Base-by-base conservation (phyloP, 306 rosid species). In the Glycine soja region DNA sequence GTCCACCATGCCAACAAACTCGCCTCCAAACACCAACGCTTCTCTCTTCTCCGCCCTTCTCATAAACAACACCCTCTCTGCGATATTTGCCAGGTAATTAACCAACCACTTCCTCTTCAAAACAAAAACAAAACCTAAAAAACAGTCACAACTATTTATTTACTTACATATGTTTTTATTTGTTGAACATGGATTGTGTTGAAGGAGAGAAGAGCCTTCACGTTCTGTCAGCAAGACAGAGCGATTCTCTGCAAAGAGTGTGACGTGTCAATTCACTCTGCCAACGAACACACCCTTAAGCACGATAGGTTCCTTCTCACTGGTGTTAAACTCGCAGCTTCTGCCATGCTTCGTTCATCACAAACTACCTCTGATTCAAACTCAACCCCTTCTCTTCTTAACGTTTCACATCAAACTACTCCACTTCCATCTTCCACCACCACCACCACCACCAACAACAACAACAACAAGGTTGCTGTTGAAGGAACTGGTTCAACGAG, bases 1-100 rank as follows among this genome's bases (percentile, higher is more conserved):
- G 94, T 96, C 90, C 99, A 96, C 90, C 93, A 90, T 24, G 99
- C 97, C 82, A 96, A 96, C 82, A 93, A 93, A 83, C 97, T 92
- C 42, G 99, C 97, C 58, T 93, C 97, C 81, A 96, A 93, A 74
- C 98, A 96, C 86, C 91, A 87, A 1, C 98, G 98, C 65, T 91
- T 96, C 81, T 90, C 99, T 63, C 96, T 94, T 70, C 88, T 82
- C 43, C 89, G 66, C 75, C 94, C 87, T 19, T 82, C 89, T 12
- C 46, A 94, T 0, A 72, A 78, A 7, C 87, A 87, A 3, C 57
- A 34, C 80, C 90, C 98, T 43, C 79, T 89, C 69, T 96, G 99
- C 61, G 99, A 96, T 78, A 62, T 96, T 67, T 96, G 99, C 12
- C 51, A 46, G 30, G 30, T 24, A 24, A 0, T 24, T 24, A 24